Evolutionary conservation across 2,329 filamentous ascomycete species (phyloP), one percentile per base, ranked within the genome.

Genomic region (Xylaria multiplex): DNA sequence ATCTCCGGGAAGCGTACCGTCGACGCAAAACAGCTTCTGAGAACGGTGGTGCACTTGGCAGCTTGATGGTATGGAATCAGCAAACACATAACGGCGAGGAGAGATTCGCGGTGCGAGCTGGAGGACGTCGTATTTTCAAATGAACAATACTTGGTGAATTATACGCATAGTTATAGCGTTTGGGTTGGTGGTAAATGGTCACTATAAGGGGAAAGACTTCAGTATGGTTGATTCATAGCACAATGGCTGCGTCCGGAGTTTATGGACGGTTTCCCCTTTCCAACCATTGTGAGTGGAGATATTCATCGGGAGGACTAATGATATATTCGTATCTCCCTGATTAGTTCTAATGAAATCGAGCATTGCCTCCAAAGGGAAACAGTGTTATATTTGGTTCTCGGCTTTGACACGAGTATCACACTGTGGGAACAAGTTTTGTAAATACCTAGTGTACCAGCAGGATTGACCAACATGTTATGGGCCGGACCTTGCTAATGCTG

Each of bases 1-100:
- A 94, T 77, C 77, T 95, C 52, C 83, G 91, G 22, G 91, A 94
- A 77, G 91, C 92, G 5, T 82, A 91, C 76, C 83, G 91, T 62
- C 83, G 91, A 55, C 91, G 92, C 77, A 90, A 87, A 75, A 77
- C 84, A 50, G 81, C 86, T 27, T 81, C 86, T 3, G 90, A 90
- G 72, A 88, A 89, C 40, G 87, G 88, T 0, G 87, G 86, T 2
- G 83, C 75, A 7, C 70, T 88, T 3, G 88, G 88, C 3, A 83
- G 86, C 70, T 81, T 89, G 69, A 81, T 85, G 70, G 76, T 88
- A 14, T 90, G 87, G 86, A 86, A 90, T 70, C 79, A 83, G 19
- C 88, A 90, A 74, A 85, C 88, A 62, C 79, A 81, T 45, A 88
- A 82, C 62, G 88, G 88, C 0, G 82, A 85, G 0, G 88, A 90